Percentiles rank a stretch among this genome's conserved stretches.
phyloP scores from a whole-genome alignment of 768 basidiomycete species.

The Termitomyces eurrhizus region DNA sequence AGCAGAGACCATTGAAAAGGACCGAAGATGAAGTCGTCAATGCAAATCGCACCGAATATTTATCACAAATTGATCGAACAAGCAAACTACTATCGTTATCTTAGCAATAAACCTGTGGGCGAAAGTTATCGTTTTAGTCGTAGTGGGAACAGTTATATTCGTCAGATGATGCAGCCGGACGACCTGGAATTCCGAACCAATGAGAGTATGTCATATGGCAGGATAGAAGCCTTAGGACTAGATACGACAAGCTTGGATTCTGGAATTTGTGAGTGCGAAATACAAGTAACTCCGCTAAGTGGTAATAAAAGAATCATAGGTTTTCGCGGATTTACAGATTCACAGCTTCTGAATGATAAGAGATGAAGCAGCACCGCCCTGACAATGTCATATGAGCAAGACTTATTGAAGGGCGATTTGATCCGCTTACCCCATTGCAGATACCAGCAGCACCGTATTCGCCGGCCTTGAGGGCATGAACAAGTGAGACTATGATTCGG shows the following conservation, averaged over 20 bases:
- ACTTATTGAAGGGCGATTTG: neutral
- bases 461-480: slow-evolving; percentile 87
- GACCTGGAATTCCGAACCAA: neutral
- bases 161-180: neutral
- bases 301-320: slow-evolving; percentile 4
- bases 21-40: neutral
- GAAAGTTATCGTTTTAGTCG: neutral
- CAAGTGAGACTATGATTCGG: slow-evolving; percentile 89
- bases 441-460: slow-evolving; percentile 95
- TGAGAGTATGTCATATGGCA: neutral
- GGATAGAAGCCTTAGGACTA: neutral
- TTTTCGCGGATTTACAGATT: slow-evolving; percentile 59
- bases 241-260: neutral
- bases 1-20: slow-evolving; percentile 1
- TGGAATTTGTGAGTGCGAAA: slow-evolving; percentile 6
- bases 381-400: slow-evolving; percentile 11
- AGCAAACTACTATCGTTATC: neutral
- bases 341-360: slow-evolving; percentile 85
- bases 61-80: neutral
- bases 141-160: neutral
- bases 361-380: slow-evolving; percentile 93
- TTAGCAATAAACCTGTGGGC: neutral
- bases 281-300: slow-evolving; percentile 12
- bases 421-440: slow-evolving; percentile 85
- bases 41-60: neutral